phyloP scores from a whole-genome alignment of 805 yeast species.

The Zygosaccharomyces gambellarensis region DNA sequence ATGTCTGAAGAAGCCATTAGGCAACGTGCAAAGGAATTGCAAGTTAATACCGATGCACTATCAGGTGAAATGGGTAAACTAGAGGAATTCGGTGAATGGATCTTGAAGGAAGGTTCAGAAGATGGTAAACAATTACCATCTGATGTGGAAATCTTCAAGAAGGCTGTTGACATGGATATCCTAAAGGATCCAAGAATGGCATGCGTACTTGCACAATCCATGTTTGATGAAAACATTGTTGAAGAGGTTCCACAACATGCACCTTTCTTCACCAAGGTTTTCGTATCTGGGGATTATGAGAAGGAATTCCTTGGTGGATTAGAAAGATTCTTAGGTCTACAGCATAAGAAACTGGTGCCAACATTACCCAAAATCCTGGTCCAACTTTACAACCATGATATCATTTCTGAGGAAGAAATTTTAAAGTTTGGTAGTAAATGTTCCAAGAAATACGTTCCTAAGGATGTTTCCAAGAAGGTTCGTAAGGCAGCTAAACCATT shows the following conservation, averaged over 20 bases:
- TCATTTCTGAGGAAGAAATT: slow-evolving; percentile 77
- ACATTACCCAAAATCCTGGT: slow-evolving; percentile 76
- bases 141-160: slow-evolving; percentile 90
- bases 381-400: slow-evolving; percentile 75
- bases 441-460: slow-evolving; percentile 88
- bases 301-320: slow-evolving; percentile 91
- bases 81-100: slow-evolving; percentile 88
- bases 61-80: slow-evolving; percentile 46
- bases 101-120: slow-evolving; percentile 45
- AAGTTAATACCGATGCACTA: slow-evolving; percentile 47
- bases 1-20: slow-evolving; percentile 94
- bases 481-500: slow-evolving; percentile 96
- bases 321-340: slow-evolving; percentile 86
- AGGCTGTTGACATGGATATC: slow-evolving; percentile 75
- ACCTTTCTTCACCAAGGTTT: slow-evolving; percentile 75
- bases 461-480: slow-evolving; percentile 86
- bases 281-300: slow-evolving; percentile 61
- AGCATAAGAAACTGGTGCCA: slow-evolving; percentile 66
- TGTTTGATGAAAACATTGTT: slow-evolving; percentile 74
- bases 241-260: slow-evolving; percentile 69
- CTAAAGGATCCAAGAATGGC: slow-evolving; percentile 68
- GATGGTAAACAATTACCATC: slow-evolving; percentile 60
- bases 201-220: slow-evolving; percentile 86
- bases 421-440: slow-evolving; percentile 82
- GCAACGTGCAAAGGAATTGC: slow-evolving; percentile 84